A percentile compares a stretch with the other conserved stretches of the same genome.
Evolutionary conservation across 1,139 yeast genomes (phyloP).

Genomic region (Kurtzmaniella natalensis): DNA sequence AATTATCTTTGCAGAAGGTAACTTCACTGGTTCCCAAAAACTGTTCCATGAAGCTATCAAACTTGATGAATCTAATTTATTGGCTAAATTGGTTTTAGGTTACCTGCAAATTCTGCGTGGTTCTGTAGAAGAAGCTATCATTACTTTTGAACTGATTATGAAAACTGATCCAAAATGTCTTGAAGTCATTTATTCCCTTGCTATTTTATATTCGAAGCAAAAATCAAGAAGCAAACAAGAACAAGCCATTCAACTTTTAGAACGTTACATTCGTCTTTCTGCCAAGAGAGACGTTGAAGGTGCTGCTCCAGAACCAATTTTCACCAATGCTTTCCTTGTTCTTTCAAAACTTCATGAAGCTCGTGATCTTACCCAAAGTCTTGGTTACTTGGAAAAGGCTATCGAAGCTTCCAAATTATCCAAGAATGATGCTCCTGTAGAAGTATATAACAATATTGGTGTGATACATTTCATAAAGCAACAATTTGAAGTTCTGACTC

Average conservation of each 20-base stretch:
- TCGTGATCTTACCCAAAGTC: conserved; percentile 53
- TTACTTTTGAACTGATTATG: conserved; percentile 75
- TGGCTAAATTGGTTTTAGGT: conserved; percentile 80
- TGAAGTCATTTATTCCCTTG: conserved; percentile 74
- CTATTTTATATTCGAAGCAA: conserved; percentile 62
- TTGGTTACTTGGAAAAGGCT: conserved; percentile 54
- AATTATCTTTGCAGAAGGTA: conserved; percentile 55
- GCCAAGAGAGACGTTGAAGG: conserved; percentile 23
- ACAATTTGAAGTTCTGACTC: conserved; percentile 40
- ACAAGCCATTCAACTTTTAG: conserved; percentile 63
- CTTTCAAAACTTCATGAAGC: conserved; percentile 67
- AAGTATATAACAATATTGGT: conserved; percentile 78
- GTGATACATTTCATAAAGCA: conserved; percentile 73
- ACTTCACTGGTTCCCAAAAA: conserved; percentile 65
- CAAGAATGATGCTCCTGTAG: conserved; percentile 53
- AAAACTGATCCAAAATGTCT: conserved; percentile 64
- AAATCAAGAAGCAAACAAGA: conserved; percentile 32
- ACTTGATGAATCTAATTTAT: conserved; percentile 54
- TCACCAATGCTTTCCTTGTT: conserved; percentile 63
- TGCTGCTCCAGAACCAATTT: conserved; percentile 54
- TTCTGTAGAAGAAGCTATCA: conserved; percentile 75
- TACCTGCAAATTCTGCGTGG: conserved; percentile 77
- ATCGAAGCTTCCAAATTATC: conserved; percentile 47
- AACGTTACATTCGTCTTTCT: conserved; percentile 65
- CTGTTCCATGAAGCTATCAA: conserved; percentile 71